Evolutionary conservation across 768 basidiomycete genomes (phyloP), one percentile per base, ranked within the genome.

Genomic region (Hericium rajendrae): DNA sequence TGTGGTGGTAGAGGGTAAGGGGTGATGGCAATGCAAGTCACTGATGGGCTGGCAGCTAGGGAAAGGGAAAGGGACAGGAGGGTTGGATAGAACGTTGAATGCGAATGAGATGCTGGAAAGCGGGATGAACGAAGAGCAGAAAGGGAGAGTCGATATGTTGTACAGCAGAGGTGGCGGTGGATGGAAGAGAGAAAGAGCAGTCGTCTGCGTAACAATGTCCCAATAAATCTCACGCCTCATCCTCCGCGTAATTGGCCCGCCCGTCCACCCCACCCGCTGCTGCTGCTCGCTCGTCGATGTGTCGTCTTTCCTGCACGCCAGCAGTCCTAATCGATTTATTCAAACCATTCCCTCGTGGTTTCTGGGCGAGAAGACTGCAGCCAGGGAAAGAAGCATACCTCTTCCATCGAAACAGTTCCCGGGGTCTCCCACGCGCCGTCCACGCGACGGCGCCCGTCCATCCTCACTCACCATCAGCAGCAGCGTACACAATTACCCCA

Each of bases 281-380:
- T 32, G 5, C 28, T 32, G 28, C 28, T 32, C 8, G 28, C 28
- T 32, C 28, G 28, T 32, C 28, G 28, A 32, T 50, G 22, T 50
- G 49, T 50, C 49, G 49, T 50, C 15, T 20, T 32, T 32, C 28
- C 49, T 20, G 49, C 49, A 24, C 16, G 49, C 49, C 20, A 16
- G 41, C 41, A 20, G 16, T 50, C 15, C 49, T 50, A n/a, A 50
- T 32, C 49, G 24, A 20, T 50, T 32, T 50, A 20, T 20, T 50
- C 15, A 6, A 50, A n/a, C 24, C 91, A 88, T 68, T 78, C 84
- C 0, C 74, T 97, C 49, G 49, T 50, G 49, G 18, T 24, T 32
- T n/a, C 20, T 24, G 24, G 18, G 10, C 8, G 43, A 46, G 43
- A 20, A 46, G 43, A 20, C 49, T 20, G 49, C 24, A 24, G 49